These are phyloP conservation scores for Gentiana macrophylla DNA, from an alignment of 257 asterid species.

Conservation along the genomic window DNA sequence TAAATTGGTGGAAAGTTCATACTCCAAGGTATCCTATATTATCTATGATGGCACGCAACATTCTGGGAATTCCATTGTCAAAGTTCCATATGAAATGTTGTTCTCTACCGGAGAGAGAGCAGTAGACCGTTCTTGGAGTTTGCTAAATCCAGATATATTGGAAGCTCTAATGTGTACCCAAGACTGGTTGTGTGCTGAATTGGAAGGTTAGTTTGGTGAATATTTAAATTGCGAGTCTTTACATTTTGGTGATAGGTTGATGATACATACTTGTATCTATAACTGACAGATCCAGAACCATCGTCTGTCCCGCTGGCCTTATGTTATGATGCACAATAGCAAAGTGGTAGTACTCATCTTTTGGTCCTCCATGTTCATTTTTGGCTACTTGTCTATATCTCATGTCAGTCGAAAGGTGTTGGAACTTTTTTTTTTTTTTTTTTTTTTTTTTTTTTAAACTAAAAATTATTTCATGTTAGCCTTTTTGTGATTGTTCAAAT, in stretches of 20 bases:
- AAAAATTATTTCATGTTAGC: not conserved
- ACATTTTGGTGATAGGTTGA: slow-evolving; percentile 5
- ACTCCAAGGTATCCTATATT: slow-evolving; percentile 78
- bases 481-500: not conserved
- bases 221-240: slow-evolving; percentile 3
- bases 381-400: slow-evolving; percentile 3
- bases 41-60: slow-evolving; percentile 84
- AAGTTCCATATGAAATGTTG: slow-evolving; percentile 40
- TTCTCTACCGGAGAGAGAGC: slow-evolving; percentile 49
- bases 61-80: slow-evolving; percentile 79
- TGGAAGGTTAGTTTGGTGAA: slow-evolving; percentile 35
- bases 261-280: slow-evolving; percentile 9
- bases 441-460: not conserved
- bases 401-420: not conserved
- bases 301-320: slow-evolving; percentile 21
- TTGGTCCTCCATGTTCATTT: not conserved
- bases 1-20: slow-evolving; percentile 96
- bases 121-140: slow-evolving; percentile 42
- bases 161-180: slow-evolving; percentile 84
- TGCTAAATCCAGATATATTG: slow-evolving; percentile 56
- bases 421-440: too few relatives aligned
- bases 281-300: slow-evolving; percentile 24
- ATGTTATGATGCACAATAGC: slow-evolving; percentile 28
- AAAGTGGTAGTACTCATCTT: not conserved
- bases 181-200: slow-evolving; percentile 67